Percentiles rank a stretch among this genome's conserved stretches.
Conservation (phyloP, 2,329 filamentous ascomycete species). For the Pseudogymnoascus sp. region DNA sequence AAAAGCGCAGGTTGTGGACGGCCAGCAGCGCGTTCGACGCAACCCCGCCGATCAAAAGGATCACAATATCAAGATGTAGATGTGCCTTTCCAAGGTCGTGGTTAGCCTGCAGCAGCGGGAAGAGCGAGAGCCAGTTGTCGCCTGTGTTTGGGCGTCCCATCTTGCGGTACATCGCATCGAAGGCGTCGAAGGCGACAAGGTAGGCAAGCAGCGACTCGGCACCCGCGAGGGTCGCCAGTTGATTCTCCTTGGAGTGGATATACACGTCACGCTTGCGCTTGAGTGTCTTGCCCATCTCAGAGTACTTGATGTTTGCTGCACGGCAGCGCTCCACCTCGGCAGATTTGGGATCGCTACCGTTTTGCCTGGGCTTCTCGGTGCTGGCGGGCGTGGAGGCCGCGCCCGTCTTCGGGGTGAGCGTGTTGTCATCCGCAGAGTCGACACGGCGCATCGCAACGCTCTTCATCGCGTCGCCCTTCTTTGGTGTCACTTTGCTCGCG, state of each 20-base stretch:
- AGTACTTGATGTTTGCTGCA: constrained; percentile 15
- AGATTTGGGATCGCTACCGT: constrained; percentile 20
- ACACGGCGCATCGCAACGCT: constrained; percentile 27
- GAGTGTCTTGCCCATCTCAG: constrained; percentile 18
- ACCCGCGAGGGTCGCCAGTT: constrained; percentile 22
- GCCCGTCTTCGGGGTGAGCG: constrained; percentile 30
- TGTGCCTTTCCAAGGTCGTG: neutral
- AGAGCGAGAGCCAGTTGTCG: constrained; percentile 1
- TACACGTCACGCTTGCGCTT: constrained; percentile 28
- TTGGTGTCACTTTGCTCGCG: constrained; percentile 27
- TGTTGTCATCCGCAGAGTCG: constrained; percentile 33
- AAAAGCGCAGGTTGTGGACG: neutral
- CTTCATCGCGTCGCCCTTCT: constrained; percentile 29
- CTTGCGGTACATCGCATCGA: neutral
- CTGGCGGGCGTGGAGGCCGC: constrained; percentile 28
- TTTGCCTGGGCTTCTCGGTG: constrained; percentile 23
- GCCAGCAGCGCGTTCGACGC: neutral
- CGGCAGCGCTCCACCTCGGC: constrained; percentile 14
- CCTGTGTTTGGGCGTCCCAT: neutral
- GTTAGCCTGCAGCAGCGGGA: neutral
- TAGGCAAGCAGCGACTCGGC: constrained; percentile 25
- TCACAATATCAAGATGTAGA: neutral
- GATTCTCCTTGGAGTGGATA: constrained; percentile 21
- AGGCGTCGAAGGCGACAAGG: constrained; percentile 23
- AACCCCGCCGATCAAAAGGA: neutral